Percentiles rank a stretch among this genome's conserved stretches.
Evolutionary conservation across 352 stramenopile genomes (phyloP).

Genomic region (Phytophthora citrophthora): DNA sequence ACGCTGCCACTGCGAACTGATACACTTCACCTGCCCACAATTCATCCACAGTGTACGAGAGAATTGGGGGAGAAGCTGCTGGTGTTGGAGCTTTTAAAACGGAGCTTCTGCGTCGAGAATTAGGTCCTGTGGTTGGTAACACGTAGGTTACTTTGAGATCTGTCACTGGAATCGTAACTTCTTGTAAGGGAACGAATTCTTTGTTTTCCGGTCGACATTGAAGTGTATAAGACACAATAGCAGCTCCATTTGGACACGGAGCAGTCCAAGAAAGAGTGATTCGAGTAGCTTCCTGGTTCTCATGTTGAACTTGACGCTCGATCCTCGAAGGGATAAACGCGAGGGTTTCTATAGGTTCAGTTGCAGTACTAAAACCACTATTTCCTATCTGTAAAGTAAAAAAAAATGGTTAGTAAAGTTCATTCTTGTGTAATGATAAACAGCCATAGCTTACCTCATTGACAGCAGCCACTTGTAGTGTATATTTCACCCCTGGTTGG

Average conservation of each 20-base stretch:
- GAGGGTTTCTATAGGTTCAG: conserved; percentile 55
- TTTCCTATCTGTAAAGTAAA: conserved; percentile 43
- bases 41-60: conserved; percentile 44
- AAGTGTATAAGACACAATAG: conserved; percentile 60
- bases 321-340: conserved; percentile 68
- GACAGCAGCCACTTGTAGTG: conserved; percentile 53
- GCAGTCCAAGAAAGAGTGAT: conserved; percentile 59
- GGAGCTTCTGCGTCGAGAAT: not conserved
- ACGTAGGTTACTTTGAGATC: conserved; percentile 26
- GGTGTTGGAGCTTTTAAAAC: not conserved
- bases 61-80: not conserved
- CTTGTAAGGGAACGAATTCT: conserved; percentile 38
- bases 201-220: conserved; percentile 63
- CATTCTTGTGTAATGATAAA: conserved; percentile 2
- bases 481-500: conserved; percentile 65
- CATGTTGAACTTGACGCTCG: conserved; percentile 42
- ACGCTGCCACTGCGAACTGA: conserved; percentile 71
- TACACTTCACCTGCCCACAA: conserved; percentile 79
- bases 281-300: conserved; percentile 38
- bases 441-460: conserved; percentile 43
- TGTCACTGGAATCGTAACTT: conserved; percentile 37
- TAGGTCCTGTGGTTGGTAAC: not conserved
- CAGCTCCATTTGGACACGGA: conserved; percentile 63
- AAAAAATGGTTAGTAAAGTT: not conserved
- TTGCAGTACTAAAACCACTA: conserved; percentile 56